Evolutionary conservation across 768 basidiomycete species (phyloP).

Genomic region (Amanita brunnescens): DNA sequence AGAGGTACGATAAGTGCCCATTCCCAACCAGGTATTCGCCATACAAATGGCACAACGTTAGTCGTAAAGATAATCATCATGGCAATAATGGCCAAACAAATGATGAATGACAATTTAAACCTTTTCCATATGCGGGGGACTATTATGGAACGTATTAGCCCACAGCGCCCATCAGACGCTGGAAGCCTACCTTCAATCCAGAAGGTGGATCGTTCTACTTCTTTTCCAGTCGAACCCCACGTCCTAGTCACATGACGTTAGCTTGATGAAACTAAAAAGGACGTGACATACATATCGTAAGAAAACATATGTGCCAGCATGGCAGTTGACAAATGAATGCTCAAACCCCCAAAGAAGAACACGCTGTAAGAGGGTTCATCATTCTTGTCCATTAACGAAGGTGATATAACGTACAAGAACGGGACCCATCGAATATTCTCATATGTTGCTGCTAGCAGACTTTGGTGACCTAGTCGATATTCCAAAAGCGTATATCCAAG

Average conservation of each 20-base stretch:
- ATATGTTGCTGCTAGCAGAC: constrained; percentile 35
- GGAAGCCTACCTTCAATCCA: constrained; percentile 56
- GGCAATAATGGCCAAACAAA: constrained; percentile 49
- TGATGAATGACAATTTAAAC: constrained; percentile 65
- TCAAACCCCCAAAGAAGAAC: constrained; percentile 72
- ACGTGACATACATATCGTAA: constrained; percentile 38
- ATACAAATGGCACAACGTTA: constrained; percentile 49
- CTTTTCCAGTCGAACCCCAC: constrained; percentile 59
- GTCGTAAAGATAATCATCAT: constrained; percentile 56
- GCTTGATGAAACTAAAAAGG: neutral
- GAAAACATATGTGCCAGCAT: constrained; percentile 64
- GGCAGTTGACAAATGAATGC: constrained; percentile 61
- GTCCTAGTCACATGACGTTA: constrained; percentile 26
- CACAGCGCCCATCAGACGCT: neutral
- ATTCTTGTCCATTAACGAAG: neutral
- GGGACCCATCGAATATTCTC: constrained; percentile 61
- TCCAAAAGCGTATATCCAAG: constrained; percentile 66
- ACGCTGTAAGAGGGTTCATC: constrained; percentile 30
- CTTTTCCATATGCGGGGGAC: constrained; percentile 76
- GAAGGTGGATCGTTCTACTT: constrained; percentile 82
- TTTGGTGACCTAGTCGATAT: constrained; percentile 62
- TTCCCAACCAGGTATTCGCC: constrained; percentile 53
- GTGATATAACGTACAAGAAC: constrained; percentile 50
- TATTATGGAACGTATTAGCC: constrained; percentile 11
- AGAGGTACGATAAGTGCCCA: constrained; percentile 75